These are phyloP conservation scores for Kregervanrija delftensis DNA, from an alignment of 805 yeast species.

Conservation along the genomic window DNA sequence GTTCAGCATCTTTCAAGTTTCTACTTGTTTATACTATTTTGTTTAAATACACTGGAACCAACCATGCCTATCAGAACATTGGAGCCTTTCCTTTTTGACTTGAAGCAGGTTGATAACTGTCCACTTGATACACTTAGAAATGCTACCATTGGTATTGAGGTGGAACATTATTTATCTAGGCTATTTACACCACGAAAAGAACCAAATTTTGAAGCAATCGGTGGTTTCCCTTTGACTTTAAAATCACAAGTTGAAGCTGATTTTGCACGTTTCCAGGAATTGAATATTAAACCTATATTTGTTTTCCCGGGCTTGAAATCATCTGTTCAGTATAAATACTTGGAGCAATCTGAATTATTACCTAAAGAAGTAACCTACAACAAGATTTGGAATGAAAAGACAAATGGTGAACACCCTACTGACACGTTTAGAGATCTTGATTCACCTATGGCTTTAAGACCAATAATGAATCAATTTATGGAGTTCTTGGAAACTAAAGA, in stretches of 20 bases:
- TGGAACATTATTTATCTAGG: constrained; percentile 65
- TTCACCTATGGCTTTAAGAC: constrained; percentile 42
- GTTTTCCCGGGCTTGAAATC: constrained; percentile 65
- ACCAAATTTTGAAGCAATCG: constrained; percentile 66
- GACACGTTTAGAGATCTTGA: constrained; percentile 49
- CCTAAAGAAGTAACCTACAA: constrained; percentile 37
- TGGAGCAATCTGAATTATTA: constrained; percentile 20
- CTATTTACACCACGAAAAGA: constrained; percentile 59
- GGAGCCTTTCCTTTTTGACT: constrained; percentile 64
- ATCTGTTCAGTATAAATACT: constrained; percentile 22
- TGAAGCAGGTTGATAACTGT: constrained; percentile 47
- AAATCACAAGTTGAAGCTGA: constrained; percentile 53
- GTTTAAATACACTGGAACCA: background rate
- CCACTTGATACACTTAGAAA: constrained; percentile 61
- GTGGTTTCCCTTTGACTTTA: constrained; percentile 70
- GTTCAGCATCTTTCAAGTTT: too few relatives aligned
- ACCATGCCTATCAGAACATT: constrained; percentile 42
- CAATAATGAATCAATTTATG: constrained; percentile 50
- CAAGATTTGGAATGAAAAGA: constrained; percentile 39
- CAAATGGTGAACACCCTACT: constrained; percentile 21
- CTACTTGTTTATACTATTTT: too few relatives aligned
- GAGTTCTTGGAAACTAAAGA: constrained; percentile 46
- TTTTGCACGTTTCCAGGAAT: constrained; percentile 50
- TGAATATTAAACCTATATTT: constrained; percentile 69
- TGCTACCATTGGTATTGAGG: constrained; percentile 77